Conservation (phyloP, 202 grass and related monocot genomes). For the Zizania palustris region DNA sequence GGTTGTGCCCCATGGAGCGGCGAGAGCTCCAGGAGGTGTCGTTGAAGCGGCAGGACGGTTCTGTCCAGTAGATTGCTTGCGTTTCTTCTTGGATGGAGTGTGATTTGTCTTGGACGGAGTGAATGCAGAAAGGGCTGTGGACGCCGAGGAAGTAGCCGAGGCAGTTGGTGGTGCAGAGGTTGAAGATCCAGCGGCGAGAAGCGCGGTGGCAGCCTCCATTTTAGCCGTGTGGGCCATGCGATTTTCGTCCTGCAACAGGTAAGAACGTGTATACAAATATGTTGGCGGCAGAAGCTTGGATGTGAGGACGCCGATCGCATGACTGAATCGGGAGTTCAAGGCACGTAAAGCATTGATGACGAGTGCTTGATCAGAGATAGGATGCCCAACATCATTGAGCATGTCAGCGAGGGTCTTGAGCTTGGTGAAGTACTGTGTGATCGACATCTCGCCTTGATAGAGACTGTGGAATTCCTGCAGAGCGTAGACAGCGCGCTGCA, state of each 20-base stretch:
- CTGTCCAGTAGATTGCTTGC: not conserved
- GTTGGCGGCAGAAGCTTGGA: too few relatives aligned
- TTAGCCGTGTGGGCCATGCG: not conserved
- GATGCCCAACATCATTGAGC: too few relatives aligned
- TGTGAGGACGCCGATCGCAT: not conserved
- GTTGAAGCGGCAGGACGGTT: too few relatives aligned
- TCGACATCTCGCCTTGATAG: not conserved
- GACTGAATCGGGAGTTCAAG: not conserved
- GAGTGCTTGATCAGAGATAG: too few relatives aligned
- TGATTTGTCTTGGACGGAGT: not conserved
- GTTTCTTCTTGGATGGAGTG: too few relatives aligned
- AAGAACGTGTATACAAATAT: not conserved
- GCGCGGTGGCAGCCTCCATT: not conserved
- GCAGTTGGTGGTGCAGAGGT: not conserved
- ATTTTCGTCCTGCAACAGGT: not conserved
- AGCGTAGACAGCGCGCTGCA: not conserved
- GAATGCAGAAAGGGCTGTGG: not conserved
- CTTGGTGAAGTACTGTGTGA: not conserved
- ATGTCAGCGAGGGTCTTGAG: not conserved
- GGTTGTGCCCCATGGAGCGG: rapidly evolving
- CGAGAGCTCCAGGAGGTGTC: too few relatives aligned
- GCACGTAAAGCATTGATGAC: not conserved
- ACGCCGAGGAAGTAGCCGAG: too few relatives aligned
- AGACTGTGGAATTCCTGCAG: not conserved
- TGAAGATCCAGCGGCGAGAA: not conserved